Percentiles rank a stretch among this genome's conserved stretches.
These are phyloP conservation scores for Metarhizium guizhouense DNA, from an alignment of 2,329 filamentous ascomycete species.

Conservation along the genomic window DNA sequence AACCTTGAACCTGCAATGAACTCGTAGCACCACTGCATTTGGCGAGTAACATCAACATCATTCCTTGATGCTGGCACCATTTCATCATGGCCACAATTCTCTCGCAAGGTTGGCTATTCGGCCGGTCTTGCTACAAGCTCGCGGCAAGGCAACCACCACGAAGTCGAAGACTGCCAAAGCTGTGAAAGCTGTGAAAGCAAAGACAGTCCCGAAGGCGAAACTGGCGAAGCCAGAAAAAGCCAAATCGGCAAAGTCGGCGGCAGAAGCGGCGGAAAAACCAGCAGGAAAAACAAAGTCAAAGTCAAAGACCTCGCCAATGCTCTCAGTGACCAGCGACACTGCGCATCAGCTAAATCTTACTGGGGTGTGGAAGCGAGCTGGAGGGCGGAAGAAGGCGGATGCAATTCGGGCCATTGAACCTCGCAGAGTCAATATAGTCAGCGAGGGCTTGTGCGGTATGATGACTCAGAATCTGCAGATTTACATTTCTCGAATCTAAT, in stretches of 20 bases:
- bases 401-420: conserved; percentile 14
- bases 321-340: conserved; percentile 10
- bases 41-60: neutral
- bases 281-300: neutral
- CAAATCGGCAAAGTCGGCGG: neutral
- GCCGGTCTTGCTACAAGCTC: conserved; percentile 3
- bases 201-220: neutral
- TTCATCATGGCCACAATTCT: conserved; percentile 1
- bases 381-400: conserved; percentile 8
- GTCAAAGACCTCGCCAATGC: conserved; percentile 8
- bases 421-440: conserved; percentile 43
- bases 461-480: neutral
- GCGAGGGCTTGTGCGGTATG: conserved; percentile 40
- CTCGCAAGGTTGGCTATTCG: conserved; percentile 6
- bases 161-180: neutral
- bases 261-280: neutral
- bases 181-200: neutral
- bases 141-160: conserved; percentile 6
- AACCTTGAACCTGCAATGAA: neutral
- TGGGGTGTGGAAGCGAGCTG: conserved; percentile 16
- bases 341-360: conserved; percentile 17
- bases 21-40: neutral
- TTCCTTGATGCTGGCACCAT: conserved; percentile 1
- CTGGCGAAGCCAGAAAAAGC: too few species aligned
- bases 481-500: neutral